Base-by-base conservation (phyloP, 768 basidiomycete species). In the Suillus decipiens region DNA sequence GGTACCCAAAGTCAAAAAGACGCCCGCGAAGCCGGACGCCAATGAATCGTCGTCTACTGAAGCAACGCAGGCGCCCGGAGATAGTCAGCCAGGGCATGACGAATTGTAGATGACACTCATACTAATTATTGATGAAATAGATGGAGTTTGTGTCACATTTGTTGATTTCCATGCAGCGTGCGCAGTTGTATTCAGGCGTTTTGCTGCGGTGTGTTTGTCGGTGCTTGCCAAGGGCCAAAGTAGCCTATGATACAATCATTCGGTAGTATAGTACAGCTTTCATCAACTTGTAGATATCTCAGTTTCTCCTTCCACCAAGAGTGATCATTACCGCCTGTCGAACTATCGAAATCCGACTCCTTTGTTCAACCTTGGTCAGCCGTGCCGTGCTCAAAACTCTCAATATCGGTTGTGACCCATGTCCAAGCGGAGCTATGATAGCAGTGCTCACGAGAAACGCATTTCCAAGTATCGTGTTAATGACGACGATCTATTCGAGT, bases 401-500 rank as follows among this genome's bases (percentile, higher is more conserved):
- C 56, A 31, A 57, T 28, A 57, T 57, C 37, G 51, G 67, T 63
- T 60, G n/a, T 70, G 37, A 51, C 39, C 59, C 64, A 64, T 70
- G 62, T 91, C 92, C 65, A 85, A 83, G 76, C 84, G 90, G 73
- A 94, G 92, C 80, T 84, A 88, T 77, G 84, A 85, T 68, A 87
- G 89, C 75, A 79, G 78, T 68, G 82, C 87, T 65, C 88, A 89
- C 67, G 87, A 90, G 73, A 85, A 84, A 76, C 86, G 91, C 64
- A 64, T 89, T 65, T 89, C 89, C 67, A 89, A 88, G 73, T 84
- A 90, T 77, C 84, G 88, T 66, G 86, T 93, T 58, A 85, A 89
- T 33, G 93, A 95, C 69, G 92, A 94, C 62, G 93, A 95, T 72
- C 79, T 95, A 69, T 93, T 92, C 79, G 86, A 91, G 93, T 95